Evolutionary conservation across 2,329 filamentous ascomycete species (phyloP), one percentile per base, ranked within the genome.

Genomic region (Bipolaris gigantea): DNA sequence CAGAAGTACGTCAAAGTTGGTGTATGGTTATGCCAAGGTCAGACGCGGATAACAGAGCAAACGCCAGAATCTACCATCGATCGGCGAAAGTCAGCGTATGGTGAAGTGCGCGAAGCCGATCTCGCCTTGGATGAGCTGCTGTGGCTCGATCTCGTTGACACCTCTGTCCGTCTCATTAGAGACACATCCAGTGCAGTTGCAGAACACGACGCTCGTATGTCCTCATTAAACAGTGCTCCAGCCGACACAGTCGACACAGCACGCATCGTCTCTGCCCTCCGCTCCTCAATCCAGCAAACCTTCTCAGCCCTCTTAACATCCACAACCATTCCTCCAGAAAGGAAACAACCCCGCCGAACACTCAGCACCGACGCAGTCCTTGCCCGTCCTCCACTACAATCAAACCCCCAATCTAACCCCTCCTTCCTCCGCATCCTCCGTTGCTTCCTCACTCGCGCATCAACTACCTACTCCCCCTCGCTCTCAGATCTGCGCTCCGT

Each of bases 1-100:
- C 87, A 95, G 57, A 97, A 96, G 71, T 97, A 96, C 74, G 86
- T 88, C 1, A 88, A 92, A 60, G 90, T 99, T 1, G 94, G 95
- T 13, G 93, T 96, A 46, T 99, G 94, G 94, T 80, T 99, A 11
- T 97, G 94, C 65, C 90, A 95, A 74, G 86, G 88, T 1, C 91
- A 96, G 70, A 90, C 85, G 44, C 89, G 88, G 66, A 83, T 82
- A 0, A 61, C 65, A 71, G 48, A 79, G 73, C 60, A 73, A 75
- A 10, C 43, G 7, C 30, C 55, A 7, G 62, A 66, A 13, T 60
- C 60, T 18, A 75, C 83, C 4, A 75, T 83, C 45, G 63, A 70
- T 43, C 55, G 62, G 25, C 62, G 67, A 4, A 72, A 71, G 41
- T 69, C 69, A 1, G 63, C 67, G 0, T 71, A 73, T 40, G 69